Conservation (phyloP, 2,329 filamentous ascomycete genomes). For the Verticillium tricorpus region DNA sequence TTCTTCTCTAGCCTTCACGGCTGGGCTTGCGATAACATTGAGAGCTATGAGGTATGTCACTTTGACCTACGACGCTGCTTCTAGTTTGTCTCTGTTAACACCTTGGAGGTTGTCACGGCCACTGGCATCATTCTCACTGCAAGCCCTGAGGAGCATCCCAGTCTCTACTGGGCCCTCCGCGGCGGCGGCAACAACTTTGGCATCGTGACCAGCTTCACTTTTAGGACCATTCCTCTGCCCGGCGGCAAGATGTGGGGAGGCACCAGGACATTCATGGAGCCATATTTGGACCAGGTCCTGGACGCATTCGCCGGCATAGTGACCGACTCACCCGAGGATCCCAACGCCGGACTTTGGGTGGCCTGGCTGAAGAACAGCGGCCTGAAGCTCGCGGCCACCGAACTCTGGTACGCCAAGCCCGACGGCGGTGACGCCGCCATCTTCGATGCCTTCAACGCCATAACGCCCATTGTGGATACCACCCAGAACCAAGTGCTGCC, state of each 20-base stretch:
- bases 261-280: slow-evolving; percentile 22
- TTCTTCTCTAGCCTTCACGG: slow-evolving; percentile 35
- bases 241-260: slow-evolving; percentile 33
- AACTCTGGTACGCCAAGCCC: slow-evolving; percentile 32
- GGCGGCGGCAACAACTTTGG: slow-evolving; percentile 54
- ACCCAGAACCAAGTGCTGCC: slow-evolving; percentile 11
- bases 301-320: slow-evolving; percentile 26
- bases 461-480: slow-evolving; percentile 23
- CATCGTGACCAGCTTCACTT: slow-evolving; percentile 46
- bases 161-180: slow-evolving; percentile 54
- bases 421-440: slow-evolving; percentile 25
- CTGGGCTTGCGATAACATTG: slow-evolving; percentile 33
- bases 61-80: neutral
- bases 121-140: slow-evolving; percentile 43
- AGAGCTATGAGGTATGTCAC: slow-evolving; percentile 22
- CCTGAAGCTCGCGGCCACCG: slow-evolving; percentile 19
- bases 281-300: slow-evolving; percentile 21
- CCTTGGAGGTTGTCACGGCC: slow-evolving; percentile 46
- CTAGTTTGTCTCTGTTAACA: slow-evolving; percentile 30
- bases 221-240: slow-evolving; percentile 28
- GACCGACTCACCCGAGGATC: slow-evolving; percentile 23
- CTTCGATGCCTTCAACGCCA: slow-evolving; percentile 29
- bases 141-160: slow-evolving; percentile 45
- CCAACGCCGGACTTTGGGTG: slow-evolving; percentile 28
- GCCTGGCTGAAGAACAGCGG: slow-evolving; percentile 15